Evolutionary conservation across 1,139 yeast genomes (phyloP).

Genomic region (Saccharomyces hybrid): DNA sequence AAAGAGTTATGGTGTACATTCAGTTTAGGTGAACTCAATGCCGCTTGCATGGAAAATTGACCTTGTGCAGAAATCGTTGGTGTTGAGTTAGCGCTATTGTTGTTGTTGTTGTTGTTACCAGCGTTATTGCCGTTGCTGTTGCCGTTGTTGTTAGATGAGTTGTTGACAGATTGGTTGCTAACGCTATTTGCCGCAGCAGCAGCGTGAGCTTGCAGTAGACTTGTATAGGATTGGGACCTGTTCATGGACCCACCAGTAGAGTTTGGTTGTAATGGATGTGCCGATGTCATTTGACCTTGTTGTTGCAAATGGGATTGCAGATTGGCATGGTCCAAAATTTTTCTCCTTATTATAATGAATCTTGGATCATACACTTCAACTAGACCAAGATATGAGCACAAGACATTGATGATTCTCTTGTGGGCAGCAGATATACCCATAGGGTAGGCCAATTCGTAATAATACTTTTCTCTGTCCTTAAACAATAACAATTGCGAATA

Average conservation of each 20-base stretch:
- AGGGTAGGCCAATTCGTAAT: constrained; percentile 64
- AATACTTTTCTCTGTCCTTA: constrained; percentile 56
- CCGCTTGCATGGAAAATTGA: constrained; percentile 9
- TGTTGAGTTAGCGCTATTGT: constrained; percentile 7
- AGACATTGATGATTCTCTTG: constrained; percentile 45
- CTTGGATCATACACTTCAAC: constrained; percentile 63
- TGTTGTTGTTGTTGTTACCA: constrained; percentile 1
- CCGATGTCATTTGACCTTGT: constrained; percentile 25
- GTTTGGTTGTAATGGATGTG: constrained; percentile 30
- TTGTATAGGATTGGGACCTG: constrained; percentile 31
- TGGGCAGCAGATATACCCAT: constrained; percentile 52
- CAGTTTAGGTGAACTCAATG: neutral
- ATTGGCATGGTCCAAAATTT: constrained; percentile 33
- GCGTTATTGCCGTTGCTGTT: neutral
- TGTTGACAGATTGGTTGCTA: constrained; percentile 1
- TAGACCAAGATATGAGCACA: constrained; percentile 57
- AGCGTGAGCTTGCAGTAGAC: constrained; percentile 31
- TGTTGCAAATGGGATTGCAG: constrained; percentile 42
- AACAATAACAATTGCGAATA: constrained; percentile 77
- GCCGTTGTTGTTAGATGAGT: constrained; percentile 10
- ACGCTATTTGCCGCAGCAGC: constrained; percentile 10
- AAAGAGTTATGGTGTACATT: neutral
- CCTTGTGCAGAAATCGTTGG: constrained; percentile 10
- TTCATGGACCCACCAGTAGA: constrained; percentile 34
- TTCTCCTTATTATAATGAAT: constrained; percentile 45